Evolutionary conservation across 139 green algal species (phyloP).

Genomic region (Coelastrella sp.): DNA sequence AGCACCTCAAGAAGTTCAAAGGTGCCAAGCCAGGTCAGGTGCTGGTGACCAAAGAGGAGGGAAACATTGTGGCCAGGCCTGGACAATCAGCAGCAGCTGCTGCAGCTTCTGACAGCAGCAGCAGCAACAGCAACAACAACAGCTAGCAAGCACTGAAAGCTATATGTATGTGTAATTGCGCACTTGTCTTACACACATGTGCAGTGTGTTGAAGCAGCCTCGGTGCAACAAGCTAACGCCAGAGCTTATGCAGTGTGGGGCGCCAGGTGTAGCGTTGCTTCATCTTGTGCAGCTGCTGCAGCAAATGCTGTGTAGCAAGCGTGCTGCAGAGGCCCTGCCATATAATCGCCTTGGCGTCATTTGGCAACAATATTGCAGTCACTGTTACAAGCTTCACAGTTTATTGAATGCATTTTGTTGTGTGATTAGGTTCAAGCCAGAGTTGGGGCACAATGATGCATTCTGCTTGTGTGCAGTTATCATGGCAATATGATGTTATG

Average conservation of each 20-base stretch:
- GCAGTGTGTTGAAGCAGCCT: background rate
- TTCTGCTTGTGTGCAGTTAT: no score
- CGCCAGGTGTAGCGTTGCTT: no score
- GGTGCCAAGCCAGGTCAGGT: slow-evolving; percentile 82
- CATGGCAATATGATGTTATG: no score
- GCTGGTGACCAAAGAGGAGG: slow-evolving; percentile 74
- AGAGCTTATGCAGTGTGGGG: background rate
- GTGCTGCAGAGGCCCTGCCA: no score
- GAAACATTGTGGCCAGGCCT: slow-evolving; percentile 68
- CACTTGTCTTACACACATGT: background rate
- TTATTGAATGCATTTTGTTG: no score
- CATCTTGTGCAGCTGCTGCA: background rate
- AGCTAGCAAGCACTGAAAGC: background rate
- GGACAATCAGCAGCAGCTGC: slow-evolving; percentile 28
- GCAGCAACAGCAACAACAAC: background rate
- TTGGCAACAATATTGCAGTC: no score
- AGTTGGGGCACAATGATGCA: no score
- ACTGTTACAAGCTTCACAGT: no score
- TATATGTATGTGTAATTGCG: no score
- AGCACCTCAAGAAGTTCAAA: slow-evolving; percentile 83
- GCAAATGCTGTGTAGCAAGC: no score
- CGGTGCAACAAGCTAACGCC: background rate
- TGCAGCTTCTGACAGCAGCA: background rate
- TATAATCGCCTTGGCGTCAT: no score
- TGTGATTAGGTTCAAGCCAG: no score